phyloP scores from a whole-genome alignment of 495 filamentous ascomycete genomes.

The Hypoxylon perforatum region DNA sequence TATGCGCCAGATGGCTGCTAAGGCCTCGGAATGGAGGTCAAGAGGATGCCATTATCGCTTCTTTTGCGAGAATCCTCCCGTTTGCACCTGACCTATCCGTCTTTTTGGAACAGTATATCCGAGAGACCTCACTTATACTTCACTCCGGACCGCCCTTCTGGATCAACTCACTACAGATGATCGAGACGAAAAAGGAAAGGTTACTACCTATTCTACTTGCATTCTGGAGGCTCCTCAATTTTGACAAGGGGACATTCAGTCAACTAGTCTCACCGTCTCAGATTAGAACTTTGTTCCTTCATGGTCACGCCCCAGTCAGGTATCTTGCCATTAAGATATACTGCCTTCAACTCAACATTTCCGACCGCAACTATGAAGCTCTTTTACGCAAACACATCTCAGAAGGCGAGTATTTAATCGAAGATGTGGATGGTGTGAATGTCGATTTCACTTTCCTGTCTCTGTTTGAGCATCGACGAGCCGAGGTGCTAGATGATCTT shows the following conservation, averaged over 20 bases:
- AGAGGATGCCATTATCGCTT: slow-evolving; percentile 68
- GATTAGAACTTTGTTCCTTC: slow-evolving; percentile 73
- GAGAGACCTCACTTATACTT: slow-evolving; percentile 39
- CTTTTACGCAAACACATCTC: slow-evolving; percentile 74
- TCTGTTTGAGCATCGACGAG: slow-evolving; percentile 77
- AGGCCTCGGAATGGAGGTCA: slow-evolving; percentile 44
- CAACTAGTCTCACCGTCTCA: slow-evolving; percentile 69
- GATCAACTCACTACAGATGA: slow-evolving; percentile 40
- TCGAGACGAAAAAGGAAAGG: slow-evolving; percentile 6
- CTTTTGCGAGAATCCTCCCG: slow-evolving; percentile 82
- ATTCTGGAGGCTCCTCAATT: slow-evolving; percentile 79
- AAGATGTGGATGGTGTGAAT: slow-evolving; percentile 76
- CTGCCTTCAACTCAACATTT: slow-evolving; percentile 79
- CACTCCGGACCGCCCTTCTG: slow-evolving; percentile 16
- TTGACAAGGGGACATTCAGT: slow-evolving; percentile 73
- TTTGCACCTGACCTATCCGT: slow-evolving; percentile 77
- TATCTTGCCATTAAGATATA: slow-evolving; percentile 86
- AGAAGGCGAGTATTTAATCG: slow-evolving; percentile 66
- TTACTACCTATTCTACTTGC: slow-evolving; percentile 68
- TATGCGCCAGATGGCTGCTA: slow-evolving; percentile 79
- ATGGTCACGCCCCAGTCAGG: slow-evolving; percentile 69
- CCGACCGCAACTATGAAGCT: slow-evolving; percentile 78
- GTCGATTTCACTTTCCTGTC: slow-evolving; percentile 89
- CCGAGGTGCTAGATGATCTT: slow-evolving; percentile 52
- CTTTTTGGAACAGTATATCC: slow-evolving; percentile 60